Conservation (phyloP, 2,329 filamentous ascomycete species). For the Endoconidiophora polonica region DNA sequence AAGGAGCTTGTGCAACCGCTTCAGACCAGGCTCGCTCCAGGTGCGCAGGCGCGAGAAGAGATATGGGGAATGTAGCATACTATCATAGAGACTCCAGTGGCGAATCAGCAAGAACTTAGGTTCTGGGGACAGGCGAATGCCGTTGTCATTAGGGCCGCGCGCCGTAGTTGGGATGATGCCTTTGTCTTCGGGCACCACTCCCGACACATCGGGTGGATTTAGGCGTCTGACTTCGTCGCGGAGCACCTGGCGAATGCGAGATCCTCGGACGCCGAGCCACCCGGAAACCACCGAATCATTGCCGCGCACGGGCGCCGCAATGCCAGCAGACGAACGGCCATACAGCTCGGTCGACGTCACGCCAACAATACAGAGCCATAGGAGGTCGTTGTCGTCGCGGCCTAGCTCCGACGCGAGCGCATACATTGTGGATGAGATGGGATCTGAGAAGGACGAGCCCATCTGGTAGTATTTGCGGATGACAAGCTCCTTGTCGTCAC, state of each 20-base stretch:
- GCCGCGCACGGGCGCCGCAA: constrained; percentile 42
- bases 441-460: constrained; percentile 84
- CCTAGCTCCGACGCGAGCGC: constrained; percentile 88
- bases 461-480: constrained; percentile 71
- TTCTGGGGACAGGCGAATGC: constrained; percentile 83
- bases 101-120: constrained; percentile 82
- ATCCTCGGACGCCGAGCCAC: constrained; percentile 69
- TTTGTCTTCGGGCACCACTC: constrained; percentile 42
- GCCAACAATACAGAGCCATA: constrained; percentile 91
- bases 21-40: constrained; percentile 80
- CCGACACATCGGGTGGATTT: constrained; percentile 55
- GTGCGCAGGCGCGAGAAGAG: constrained; percentile 82
- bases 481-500: constrained; percentile 58
- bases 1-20: constrained; percentile 79
- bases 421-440: constrained; percentile 86
- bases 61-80: constrained; percentile 94
- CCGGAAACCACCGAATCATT: constrained; percentile 45
- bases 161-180: constrained; percentile 85
- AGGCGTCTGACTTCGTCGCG: constrained; percentile 86
- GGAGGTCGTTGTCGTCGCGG: constrained; percentile 85
- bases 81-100: constrained; percentile 96
- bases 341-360: constrained; percentile 89
- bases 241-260: constrained; percentile 68
- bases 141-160: constrained; percentile 73
- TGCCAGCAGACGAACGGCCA: constrained; percentile 65